Conservation (phyloP, 352 stramenopile species). For the Globisporangium uncinulatum region DNA sequence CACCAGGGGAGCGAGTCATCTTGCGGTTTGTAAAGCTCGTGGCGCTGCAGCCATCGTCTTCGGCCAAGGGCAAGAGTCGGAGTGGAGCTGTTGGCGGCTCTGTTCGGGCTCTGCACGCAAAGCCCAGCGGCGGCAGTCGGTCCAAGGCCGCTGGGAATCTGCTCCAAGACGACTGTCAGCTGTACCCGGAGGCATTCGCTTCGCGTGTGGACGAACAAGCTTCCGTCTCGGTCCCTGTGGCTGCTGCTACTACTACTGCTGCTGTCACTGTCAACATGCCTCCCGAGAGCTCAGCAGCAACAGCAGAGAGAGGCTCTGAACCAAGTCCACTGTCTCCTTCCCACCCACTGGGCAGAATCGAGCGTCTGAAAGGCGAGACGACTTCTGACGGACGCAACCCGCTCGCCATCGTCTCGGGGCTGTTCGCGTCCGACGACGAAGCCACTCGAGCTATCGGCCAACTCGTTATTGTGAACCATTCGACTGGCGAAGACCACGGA, state of each 20-base stretch:
- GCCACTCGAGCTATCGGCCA: constrained; percentile 24
- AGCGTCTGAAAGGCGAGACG: constrained; percentile 69
- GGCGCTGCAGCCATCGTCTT: constrained; percentile 30
- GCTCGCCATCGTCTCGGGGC: constrained; percentile 45
- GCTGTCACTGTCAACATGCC: neutral
- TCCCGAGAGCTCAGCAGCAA: neutral
- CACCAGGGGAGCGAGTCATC: constrained; percentile 35
- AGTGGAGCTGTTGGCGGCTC: neutral
- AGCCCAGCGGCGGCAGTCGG: neutral
- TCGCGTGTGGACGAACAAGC: neutral
- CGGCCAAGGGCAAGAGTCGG: constrained; percentile 13
- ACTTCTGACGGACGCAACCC: constrained; percentile 54
- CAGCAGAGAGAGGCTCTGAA: neutral
- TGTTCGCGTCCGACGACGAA: constrained; percentile 47
- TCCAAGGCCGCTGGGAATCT: constrained; percentile 16
- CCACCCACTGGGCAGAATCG: constrained; percentile 25
- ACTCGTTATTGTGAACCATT: constrained; percentile 22
- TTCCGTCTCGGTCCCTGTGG: neutral
- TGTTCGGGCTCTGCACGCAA: neutral
- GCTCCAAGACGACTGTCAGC: constrained; percentile 30
- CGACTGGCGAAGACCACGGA: constrained; percentile 12
- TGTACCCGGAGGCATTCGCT: constrained; percentile 47
- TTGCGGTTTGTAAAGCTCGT: constrained; percentile 58
- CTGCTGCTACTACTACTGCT: no score
- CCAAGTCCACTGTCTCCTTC: neutral